Percentiles rank a stretch among this genome's conserved stretches.
These are phyloP conservation scores for Lanmaoa rubissima DNA, from an alignment of 768 basidiomycete species.

Conservation along the genomic window DNA sequence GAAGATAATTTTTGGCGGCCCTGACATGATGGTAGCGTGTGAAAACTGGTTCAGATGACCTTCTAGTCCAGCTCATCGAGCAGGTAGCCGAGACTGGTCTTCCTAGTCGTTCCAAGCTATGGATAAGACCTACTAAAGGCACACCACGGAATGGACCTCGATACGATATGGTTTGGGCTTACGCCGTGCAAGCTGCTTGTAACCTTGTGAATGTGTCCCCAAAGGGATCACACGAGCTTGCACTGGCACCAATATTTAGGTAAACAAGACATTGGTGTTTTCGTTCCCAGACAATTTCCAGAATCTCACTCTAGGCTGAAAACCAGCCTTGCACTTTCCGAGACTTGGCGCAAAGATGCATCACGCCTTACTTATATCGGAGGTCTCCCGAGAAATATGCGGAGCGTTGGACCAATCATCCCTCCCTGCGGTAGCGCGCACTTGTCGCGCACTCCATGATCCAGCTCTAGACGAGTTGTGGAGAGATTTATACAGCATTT, in stretches of 20 bases:
- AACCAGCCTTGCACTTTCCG: not conserved
- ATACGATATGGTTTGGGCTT: not conserved
- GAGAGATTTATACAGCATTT: conserved; percentile 20
- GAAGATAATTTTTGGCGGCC: not conserved
- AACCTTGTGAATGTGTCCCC: not conserved
- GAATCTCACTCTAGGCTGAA: not conserved
- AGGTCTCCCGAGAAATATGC: conserved; percentile 20
- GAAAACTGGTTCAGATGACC: not conserved
- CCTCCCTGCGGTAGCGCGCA: conserved; percentile 23
- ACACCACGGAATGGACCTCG: not conserved
- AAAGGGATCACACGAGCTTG: conserved; percentile 7
- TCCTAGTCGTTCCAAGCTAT: not conserved
- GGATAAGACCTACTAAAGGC: not conserved
- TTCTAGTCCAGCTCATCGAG: not conserved
- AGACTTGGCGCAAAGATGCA: conserved; percentile 14
- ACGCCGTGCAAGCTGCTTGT: not conserved
- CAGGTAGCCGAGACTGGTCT: not conserved
- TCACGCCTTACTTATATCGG: conserved; percentile 24
- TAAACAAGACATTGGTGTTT: conserved; percentile 5
- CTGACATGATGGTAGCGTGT: not conserved
- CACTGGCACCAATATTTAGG: conserved; percentile 7
- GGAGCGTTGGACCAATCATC: conserved; percentile 6
- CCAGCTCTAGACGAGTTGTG: conserved; percentile 28
- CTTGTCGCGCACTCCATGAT: conserved; percentile 23
- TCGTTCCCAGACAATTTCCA: not conserved